Evolutionary conservation across 2,329 filamentous ascomycete species (phyloP), one percentile per base, ranked within the genome.

Genomic region (Fusarium luffae): DNA sequence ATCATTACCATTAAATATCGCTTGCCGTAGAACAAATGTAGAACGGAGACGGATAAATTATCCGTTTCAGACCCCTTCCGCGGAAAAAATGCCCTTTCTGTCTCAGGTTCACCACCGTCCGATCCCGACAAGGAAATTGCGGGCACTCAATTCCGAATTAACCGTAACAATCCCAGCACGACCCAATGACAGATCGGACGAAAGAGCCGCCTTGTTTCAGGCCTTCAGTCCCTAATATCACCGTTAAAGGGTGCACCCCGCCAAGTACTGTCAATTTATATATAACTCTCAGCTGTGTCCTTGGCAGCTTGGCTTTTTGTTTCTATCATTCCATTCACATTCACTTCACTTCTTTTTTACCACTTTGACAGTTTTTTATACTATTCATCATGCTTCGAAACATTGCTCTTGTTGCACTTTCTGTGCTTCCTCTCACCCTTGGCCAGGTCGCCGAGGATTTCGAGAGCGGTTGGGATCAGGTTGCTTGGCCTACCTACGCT

Each of bases 401-500:
- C 77, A 74, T 77, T 28, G 79, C 80, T 85, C 55, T 72, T 70
- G 75, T 86, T 56, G 82, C 82, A 55, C 77, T 86, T 8, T 80
- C 82, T 12, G 77, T 85, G 43, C 74, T 85, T 42, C 83, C 85
- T 3, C 77, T 82, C 51, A 78, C 85, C 27, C 69, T 86, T 21
- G 86, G 81, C 59, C 87, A 89, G 72, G 79, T 88, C 69, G 82
- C 83, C 2, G 84, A 86, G 44, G 84, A 82, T 73, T 90, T 89
- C 61, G 88, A 90, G 74, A 81, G 74, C 57, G 88, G 88, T 43
- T 88, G 84, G 85, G 84, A 89, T 72, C 74, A 86, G 68, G 78
- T 85, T 0, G 82, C 84, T 60, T 89, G 88, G 88, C 84, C 86
- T 1, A 86, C 79, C 10, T 89, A 89, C 68, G 87, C 88, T 5